Base-by-base conservation (phyloP, 2,329 filamentous ascomycete genomes). In the Neofusicoccum parvum region DNA sequence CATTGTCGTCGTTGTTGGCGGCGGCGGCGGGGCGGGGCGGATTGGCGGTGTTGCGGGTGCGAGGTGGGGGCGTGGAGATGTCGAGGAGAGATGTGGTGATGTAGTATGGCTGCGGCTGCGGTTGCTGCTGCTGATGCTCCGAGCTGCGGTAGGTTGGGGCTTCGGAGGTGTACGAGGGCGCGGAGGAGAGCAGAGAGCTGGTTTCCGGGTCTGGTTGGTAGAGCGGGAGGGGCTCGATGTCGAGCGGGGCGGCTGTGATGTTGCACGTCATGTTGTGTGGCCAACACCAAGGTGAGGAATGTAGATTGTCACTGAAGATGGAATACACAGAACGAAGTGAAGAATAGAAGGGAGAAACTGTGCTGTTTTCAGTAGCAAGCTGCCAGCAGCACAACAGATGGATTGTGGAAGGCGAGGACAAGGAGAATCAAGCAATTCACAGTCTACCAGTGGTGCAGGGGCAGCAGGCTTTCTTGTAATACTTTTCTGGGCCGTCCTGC, bases 181-280 rank as follows among this genome's bases (percentile, higher is more conserved):
- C 88, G 7, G 84, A 84, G 17, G 88, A 90, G 70, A 82, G 86
- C 67, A 91, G 85, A 10, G 89, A 91, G 6, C 86, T 83, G 23
- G 88, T 89, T 71, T 91, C 88, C 66, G 89, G 87, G 73, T 90
- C 88, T 39, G 39, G 43, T 12, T 67, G 70, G 64, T 75, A 76
- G 48, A 75, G 70, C 5, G 75, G 74, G 32, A 76, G 72, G 15
- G 71, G 71, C 65, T 76, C 74, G 10, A 69, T 50, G 59, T 69
- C 66, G 66, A 68, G 66, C 46, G 72, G 72, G 2, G 70, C 70
- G 66, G 68, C 68, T 37, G 70, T 69, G 66, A 73, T 70, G 67
- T 72, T 72, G 66, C 68, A 71, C 15, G 72, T 69, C 72, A 73
- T 73, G 67, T 15, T 69, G 67, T 32, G 23, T 12, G 9, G 23